phyloP scores from a whole-genome alignment of 129 eudicot species.

The Escallonia herrerae region DNA sequence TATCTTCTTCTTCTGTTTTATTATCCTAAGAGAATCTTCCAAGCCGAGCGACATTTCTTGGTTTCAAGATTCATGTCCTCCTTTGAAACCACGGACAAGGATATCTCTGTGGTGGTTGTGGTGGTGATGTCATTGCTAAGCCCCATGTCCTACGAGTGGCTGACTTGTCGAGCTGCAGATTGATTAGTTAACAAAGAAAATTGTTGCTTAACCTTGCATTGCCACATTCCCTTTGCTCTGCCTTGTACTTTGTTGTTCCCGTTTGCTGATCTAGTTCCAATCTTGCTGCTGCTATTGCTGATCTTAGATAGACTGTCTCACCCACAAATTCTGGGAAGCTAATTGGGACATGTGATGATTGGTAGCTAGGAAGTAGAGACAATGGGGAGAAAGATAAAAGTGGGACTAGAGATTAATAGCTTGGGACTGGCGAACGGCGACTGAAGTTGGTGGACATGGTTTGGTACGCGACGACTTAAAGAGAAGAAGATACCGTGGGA shows the following conservation, averaged over 20 bases:
- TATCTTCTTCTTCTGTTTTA: too few relatives aligned
- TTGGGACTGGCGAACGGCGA: too few relatives aligned
- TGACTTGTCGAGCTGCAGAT: conserved; percentile 23
- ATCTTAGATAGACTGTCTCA: too few relatives aligned
- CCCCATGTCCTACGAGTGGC: conserved; percentile 70
- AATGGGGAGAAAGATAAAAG: too few relatives aligned
- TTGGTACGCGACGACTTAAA: too few relatives aligned
- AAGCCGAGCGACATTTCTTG: too few relatives aligned
- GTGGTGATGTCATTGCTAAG: conserved; percentile 42
- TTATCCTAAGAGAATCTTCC: too few relatives aligned
- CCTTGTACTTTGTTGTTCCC: not conserved
- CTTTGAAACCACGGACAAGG: conserved; percentile 26
- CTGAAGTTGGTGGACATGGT: too few relatives aligned
- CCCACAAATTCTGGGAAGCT: not conserved
- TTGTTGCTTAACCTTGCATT: conserved; percentile 42
- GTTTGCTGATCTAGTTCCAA: not conserved
- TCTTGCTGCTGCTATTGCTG: not conserved
- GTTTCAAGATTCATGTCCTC: conserved; percentile 7
- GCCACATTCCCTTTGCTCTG: not conserved
- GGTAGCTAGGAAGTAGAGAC: not conserved
- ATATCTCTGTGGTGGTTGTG: conserved; percentile 27
- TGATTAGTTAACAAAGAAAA: conserved; percentile 18
- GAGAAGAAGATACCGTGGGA: too few relatives aligned
- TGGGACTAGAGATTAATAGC: too few relatives aligned
- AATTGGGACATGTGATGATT: conserved; percentile 1